Evolutionary conservation across 2,329 filamentous ascomycete species (phyloP), one percentile per base, ranked within the genome.

Genomic region (Camptophora hylomeconis): DNA sequence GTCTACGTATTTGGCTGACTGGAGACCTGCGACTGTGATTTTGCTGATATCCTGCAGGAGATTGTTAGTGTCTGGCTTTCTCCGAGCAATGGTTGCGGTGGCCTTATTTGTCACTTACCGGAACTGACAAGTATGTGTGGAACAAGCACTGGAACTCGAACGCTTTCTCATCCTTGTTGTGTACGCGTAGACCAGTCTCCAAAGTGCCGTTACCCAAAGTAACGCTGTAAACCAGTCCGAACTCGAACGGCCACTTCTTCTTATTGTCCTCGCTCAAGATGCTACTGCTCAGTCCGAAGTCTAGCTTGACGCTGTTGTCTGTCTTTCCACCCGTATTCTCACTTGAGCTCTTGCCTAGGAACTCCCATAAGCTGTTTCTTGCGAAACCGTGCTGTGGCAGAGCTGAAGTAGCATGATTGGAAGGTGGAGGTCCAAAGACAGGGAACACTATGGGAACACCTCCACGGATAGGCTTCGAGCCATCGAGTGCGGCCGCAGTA

Each of bases 371-470:
- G 24, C 77, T 80, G 49, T 72, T 86, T 45, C 89, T 82, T 20
- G 87, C 89, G 57, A 98, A 92, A 43, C 89, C 89, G 61, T 95
- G 89, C 59, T 94, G 86, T 3, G 86, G 77, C 15, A 98, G 77
- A 41, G 71, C 62, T 28, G 72, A 72, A 16, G 83, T 89, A n/a
- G 79, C 67, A 41, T 78, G 72, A 53, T 86, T 75, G 42, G 75
- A 66, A 29, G 80, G 75, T 8, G 79, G 72, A 21, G 78, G 79
- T 17, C 89, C 89, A 51, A 98, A 98, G 51, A 86, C 36, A 16
- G 37, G 36, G 24, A 45, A 41, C 20, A 39, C 35, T 12, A 44
- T 20, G 23, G 41, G 24, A 26, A 39, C 45, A 16, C 31, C 38
- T 32, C 89, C 89, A 39, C 89, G 70, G 29, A 95, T 86, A 14